Evolutionary conservation across 495 filamentous ascomycete species (phyloP), one percentile per base, ranked within the genome.

Genomic region (Endocarpon pusillum): DNA sequence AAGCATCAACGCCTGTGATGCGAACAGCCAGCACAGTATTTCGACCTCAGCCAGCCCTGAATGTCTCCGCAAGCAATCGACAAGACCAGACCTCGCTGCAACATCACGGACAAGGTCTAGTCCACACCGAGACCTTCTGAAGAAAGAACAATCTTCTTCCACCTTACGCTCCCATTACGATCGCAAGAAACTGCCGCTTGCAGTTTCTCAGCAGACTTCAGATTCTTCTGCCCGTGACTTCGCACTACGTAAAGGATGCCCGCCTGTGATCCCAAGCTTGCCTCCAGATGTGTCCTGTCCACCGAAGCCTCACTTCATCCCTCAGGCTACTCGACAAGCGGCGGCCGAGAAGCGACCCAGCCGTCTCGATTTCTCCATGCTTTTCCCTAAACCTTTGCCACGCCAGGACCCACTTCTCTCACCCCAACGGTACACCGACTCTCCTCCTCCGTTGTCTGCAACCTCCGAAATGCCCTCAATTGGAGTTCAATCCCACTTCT

Each of bases 361-460:
- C 7, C 41, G 52, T 21, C 54, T 65, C 33, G 61, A 65, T 28
- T 48, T 65, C 10, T 65, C 61, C 14, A 38, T 59, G 2, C 42
- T 65, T 14, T 65, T 65, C 39, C 61, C 61, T 8, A 65, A 62
- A 37, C 61, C 61, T 1, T 48, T 51, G 20, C 39, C 53, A 17
- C 41, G 31, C 14, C 27, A 41, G 11, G 37, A 51, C 8, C 57
- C 52, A 23, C 48, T 63, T 16, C 40, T 65, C 11, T 65, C 61
- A 3, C 61, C 61, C 8, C 61, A 63, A 21, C 55, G 59, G 3
- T 52, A 61, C 47, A 55, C 55, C 8, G 38, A 49, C n/a, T 65
- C 61, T 0, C 61, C 61, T 1, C 59, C 61, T 4, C 48, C 59
- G 1, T 48, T 62, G 21, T 60, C 59, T 3, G 43, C 53, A 1